These are phyloP conservation scores for Colletotrichum noveboracense DNA, from an alignment of 2,329 filamentous ascomycete species.

Conservation along the genomic window DNA sequence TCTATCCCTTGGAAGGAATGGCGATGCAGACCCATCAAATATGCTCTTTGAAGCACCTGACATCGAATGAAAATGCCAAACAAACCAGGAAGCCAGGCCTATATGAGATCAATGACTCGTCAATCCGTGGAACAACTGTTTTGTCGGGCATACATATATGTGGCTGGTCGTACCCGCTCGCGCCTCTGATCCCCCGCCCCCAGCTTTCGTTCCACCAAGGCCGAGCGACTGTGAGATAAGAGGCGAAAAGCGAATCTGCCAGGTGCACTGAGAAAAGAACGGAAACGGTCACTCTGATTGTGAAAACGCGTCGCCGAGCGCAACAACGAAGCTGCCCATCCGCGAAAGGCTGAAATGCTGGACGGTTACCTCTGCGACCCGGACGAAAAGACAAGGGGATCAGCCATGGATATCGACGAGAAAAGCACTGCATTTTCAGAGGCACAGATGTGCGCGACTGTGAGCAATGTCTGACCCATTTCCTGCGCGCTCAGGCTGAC, in stretches of 20 bases:
- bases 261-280: not conserved
- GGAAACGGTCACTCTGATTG: not conserved
- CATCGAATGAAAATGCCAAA: conserved; percentile 7
- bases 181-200: conserved; percentile 45
- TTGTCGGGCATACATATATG: conserved; percentile 78
- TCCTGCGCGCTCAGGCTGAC: not conserved
- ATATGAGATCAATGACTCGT: conserved; percentile 4
- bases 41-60: conserved; percentile 2
- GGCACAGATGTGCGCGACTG: conserved; percentile 9
- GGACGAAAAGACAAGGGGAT: not conserved
- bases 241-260: not conserved
- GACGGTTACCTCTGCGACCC: not conserved
- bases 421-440: conserved; percentile 16
- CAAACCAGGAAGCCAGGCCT: not conserved
- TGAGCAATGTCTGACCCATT: not conserved
- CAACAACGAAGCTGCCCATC: not conserved
- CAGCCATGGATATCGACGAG: conserved; percentile 15
- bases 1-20: not conserved
- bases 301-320: not conserved
- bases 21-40: not conserved
- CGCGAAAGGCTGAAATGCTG: not conserved
- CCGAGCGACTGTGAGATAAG: not conserved
- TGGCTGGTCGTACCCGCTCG: conserved; percentile 76
- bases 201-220: not conserved
- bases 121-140: conserved; percentile 40